Base-by-base conservation (phyloP, 768 basidiomycete genomes). In the Boletus rubescentipes region DNA sequence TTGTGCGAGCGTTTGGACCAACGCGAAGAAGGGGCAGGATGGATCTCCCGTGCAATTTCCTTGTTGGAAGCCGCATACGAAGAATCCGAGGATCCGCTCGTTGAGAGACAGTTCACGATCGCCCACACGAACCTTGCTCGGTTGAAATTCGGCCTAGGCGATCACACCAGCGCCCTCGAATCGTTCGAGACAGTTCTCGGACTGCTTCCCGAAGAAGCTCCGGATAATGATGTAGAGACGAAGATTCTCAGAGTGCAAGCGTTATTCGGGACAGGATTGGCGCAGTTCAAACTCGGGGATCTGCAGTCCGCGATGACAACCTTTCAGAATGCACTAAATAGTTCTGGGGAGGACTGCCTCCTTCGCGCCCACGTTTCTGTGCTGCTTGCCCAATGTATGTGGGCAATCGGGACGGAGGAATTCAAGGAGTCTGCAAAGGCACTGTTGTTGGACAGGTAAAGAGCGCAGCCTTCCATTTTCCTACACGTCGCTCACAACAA, bases 41-140 rank as follows among this genome's bases (percentile, higher is more conserved):
- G 84, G 32, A 76, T 94, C 37, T 69, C 76, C 32, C 78, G 77
- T 29, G 85, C 89, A 1, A 90, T 92, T 14, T 54, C 69, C 4
- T 75, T 93, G 10, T 74, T 98, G n/a, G 96, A 98, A 69, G 79
- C 83, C 2, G 79, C 81, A 26, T 99, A 97, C 72, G 97, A 99
- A 67, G 84, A 88, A 49, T 82, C 81, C 14, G 97, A 99, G 69
- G 87, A 92, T 49, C 71, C 85, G 1, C 73, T 76, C 21, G 82
- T 92, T 11, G 97, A 98, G 70, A 73, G 77, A 46, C 85, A 82
- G 49, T 99, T 88, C 64, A 83, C 81, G 6, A 82, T 93, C 36
- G 91, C 94, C 0, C 89, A 94, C 57, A 74, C 82, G 21, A 96
- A 89, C 54, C 73, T 93, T 9, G 97, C 87, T 1, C 83, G 97